Evolutionary conservation across 176 grass and related monocot genomes (phyloP).

Genomic region (Ensete ventricosum): DNA sequence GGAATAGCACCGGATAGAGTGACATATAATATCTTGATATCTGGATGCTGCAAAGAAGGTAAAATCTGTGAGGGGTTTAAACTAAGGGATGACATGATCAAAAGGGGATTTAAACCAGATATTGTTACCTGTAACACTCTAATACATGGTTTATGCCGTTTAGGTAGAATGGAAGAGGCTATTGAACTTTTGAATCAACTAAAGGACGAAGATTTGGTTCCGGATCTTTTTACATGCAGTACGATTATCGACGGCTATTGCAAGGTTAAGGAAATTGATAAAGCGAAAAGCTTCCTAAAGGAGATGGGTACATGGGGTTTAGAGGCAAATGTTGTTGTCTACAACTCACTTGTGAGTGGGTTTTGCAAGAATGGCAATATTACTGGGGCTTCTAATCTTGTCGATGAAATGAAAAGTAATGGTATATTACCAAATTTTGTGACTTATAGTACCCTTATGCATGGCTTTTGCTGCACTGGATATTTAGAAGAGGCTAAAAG

Average conservation of each 20-base stretch:
- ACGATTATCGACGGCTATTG: slow-evolving; percentile 74
- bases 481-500: slow-evolving; percentile 58
- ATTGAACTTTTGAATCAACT: slow-evolving; percentile 49
- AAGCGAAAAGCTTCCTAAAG: slow-evolving; percentile 52
- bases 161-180: slow-evolving; percentile 63
- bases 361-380: slow-evolving; percentile 60
- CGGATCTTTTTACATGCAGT: slow-evolving; percentile 69
- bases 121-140: slow-evolving; percentile 66
- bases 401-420: slow-evolving; percentile 62
- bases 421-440: slow-evolving; percentile 51
- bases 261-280: slow-evolving; percentile 65
- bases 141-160: slow-evolving; percentile 48
- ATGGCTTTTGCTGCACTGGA: slow-evolving; percentile 67
- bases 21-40: slow-evolving; percentile 85
- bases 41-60: slow-evolving; percentile 53
- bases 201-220: slow-evolving; percentile 43
- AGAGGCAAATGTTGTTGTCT: slow-evolving; percentile 58
- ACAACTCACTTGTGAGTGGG: slow-evolving; percentile 83
- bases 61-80: slow-evolving; percentile 61
- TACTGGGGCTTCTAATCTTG: slow-evolving; percentile 49
- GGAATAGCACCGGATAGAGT: slow-evolving; percentile 53
- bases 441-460: slow-evolving; percentile 63
- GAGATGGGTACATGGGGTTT: slow-evolving; percentile 50
- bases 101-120: slow-evolving; percentile 68
- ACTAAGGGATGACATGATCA: slow-evolving; percentile 63